Evolutionary conservation across 2,329 filamentous ascomycete genomes (phyloP), one percentile per base, ranked within the genome.

Genomic region (Aspergillus brunneoviolaceus): DNA sequence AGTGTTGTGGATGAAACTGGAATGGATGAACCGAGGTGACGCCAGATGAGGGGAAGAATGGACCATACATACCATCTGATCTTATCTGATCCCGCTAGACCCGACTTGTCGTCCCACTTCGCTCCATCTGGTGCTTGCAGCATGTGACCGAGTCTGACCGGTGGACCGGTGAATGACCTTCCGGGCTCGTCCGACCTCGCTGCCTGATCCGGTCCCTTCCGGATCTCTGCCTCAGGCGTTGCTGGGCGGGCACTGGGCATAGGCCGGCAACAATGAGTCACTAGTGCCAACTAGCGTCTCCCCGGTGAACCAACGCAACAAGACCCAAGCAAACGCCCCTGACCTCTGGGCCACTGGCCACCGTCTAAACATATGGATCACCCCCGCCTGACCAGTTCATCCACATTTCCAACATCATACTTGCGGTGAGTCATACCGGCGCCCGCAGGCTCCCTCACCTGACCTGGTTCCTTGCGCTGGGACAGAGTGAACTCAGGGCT

Each of bases 61-160:
- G 27, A 9, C 27, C 27, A 9, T 16, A 21, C 21, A 10, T 16
- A 31, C 27, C 23, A 55, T 58, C 63, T 65, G 67, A 74, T 75
- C 72, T 75, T 74, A 75, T 75, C 72, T 68, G 73, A 75, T 75
- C 45, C 31, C 45, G 54, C 63, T 64, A 68, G 29, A n/a, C 53
- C 39, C 27, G 27, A 29, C 27, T 29, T 29, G 27, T 29, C 27
- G 27, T 29, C 27, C 27, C 27, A 29, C 27, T 29, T 29, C 27
- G 27, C 14, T 45, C 14, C 33, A 12, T 35, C 11, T 12, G 11
- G 4, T 35, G 33, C 12, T 12, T 6, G 12, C 33, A 25, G 27
- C 49, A 58, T 21, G 39, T 52, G 49, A 52, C 31, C 39, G 3
- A 4, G 23, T 23, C 23, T 23, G 23, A 23, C 23, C 23, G 23